These are phyloP conservation scores for Crithidia bombi DNA, from an alignment of 208 protist genomes.

Conservation along the genomic window DNA sequence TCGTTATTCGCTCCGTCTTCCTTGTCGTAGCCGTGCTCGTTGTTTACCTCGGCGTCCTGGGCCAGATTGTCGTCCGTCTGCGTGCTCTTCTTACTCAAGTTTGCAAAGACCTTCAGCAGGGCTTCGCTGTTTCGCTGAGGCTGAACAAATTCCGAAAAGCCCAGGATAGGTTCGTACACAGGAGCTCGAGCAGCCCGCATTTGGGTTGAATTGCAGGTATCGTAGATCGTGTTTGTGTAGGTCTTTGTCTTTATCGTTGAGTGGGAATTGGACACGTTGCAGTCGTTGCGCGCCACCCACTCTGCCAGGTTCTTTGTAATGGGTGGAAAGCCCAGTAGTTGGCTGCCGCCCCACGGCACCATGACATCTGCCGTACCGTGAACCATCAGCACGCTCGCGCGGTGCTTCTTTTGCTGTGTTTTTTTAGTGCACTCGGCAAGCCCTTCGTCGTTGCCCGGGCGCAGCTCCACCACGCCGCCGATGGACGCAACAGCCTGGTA, in stretches of 20 bases:
- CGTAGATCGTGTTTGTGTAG: constrained; percentile 61
- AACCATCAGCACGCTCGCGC: constrained; percentile 70
- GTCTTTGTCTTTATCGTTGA: constrained; percentile 50
- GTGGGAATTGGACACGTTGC: constrained; percentile 2
- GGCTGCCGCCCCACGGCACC: constrained; percentile 67
- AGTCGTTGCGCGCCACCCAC: constrained; percentile 56
- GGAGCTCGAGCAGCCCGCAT: neutral
- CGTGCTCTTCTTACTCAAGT: neutral
- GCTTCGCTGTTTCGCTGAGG: neutral
- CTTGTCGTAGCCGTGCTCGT: neutral
- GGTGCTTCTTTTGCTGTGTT: constrained; percentile 20
- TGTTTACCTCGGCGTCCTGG: neutral
- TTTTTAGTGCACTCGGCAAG: constrained; percentile 43
- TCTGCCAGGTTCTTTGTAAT: constrained; percentile 42
- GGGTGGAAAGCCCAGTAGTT: constrained; percentile 57
- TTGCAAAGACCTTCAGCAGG: neutral
- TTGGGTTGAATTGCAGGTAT: constrained; percentile 24
- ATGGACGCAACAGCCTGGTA: constrained; percentile 64
- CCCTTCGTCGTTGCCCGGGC: constrained; percentile 60
- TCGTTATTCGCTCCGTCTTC: neutral
- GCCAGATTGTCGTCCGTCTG: neutral
- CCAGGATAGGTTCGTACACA: neutral
- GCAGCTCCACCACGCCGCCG: constrained; percentile 61
- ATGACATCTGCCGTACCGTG: constrained; percentile 65
- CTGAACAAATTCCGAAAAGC: neutral